Percentiles rank a stretch among this genome's conserved stretches.
phyloP scores from a whole-genome alignment of 805 yeast genomes.

The Peterozyma toletana region DNA sequence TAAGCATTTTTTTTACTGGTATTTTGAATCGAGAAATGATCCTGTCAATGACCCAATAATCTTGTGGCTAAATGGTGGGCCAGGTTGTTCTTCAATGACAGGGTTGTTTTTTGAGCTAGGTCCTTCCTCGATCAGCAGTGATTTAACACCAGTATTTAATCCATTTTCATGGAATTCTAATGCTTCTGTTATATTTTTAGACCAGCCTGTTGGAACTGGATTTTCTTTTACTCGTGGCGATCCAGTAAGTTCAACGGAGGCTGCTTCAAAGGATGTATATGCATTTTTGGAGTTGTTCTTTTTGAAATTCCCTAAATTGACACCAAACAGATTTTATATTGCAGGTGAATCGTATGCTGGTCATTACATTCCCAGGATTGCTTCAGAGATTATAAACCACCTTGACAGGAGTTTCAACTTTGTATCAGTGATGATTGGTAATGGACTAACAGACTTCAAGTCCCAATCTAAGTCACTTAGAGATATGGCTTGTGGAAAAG shows the following conservation, averaged over 20 bases:
- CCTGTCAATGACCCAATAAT: slow-evolving; percentile 79
- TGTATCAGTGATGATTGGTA: slow-evolving; percentile 79
- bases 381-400: slow-evolving; percentile 68
- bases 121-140: slow-evolving; percentile 62
- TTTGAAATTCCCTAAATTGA: slow-evolving; percentile 58
- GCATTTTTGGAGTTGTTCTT: slow-evolving; percentile 76
- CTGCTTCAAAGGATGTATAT: slow-evolving; percentile 62
- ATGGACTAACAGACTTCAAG: slow-evolving; percentile 83
- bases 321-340: slow-evolving; percentile 60
- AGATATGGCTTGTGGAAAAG: slow-evolving; percentile 94
- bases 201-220: slow-evolving; percentile 86
- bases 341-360: slow-evolving; percentile 95
- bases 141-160: slow-evolving; percentile 59
- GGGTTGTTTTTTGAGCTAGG: slow-evolving; percentile 86
- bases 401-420: slow-evolving; percentile 49
- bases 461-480: slow-evolving; percentile 71
- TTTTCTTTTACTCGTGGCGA: slow-evolving; percentile 59
- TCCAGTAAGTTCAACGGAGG: slow-evolving; percentile 48
- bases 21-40: slow-evolving; percentile 82
- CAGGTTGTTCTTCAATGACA: slow-evolving; percentile 87
- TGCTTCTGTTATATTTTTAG: slow-evolving; percentile 80
- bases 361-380: slow-evolving; percentile 87
- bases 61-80: slow-evolving; percentile 92
- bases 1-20: slow-evolving; percentile 79
- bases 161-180: slow-evolving; percentile 80